Base-by-base conservation (phyloP, 305 asterid genomes). In the Monarda citriodora region DNA sequence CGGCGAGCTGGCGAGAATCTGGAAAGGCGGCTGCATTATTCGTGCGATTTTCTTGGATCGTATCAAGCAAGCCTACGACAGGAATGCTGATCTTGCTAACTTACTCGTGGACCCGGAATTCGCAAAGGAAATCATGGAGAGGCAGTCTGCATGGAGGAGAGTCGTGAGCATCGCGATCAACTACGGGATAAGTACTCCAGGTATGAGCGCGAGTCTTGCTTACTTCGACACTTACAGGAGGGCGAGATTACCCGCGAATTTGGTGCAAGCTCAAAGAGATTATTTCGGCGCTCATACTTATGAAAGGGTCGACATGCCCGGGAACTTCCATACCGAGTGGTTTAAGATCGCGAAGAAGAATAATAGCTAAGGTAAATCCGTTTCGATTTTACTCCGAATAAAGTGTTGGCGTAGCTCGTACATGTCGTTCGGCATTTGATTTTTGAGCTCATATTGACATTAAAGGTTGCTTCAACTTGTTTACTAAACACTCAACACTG, bases 21-120 rank as follows among this genome's bases (percentile, higher is more conserved):
- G 99, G 99, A 93, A 93, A 63, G 97, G 99, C 0, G 99, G 96
- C 7, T 93, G 97, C 60, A 93, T 93, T 38, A 93, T 93, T 34
- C 94, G 99, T n/a, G 99, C 99, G 15, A 73, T 93, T 57, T 93
- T 93, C 78, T 84, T 93, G 74, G 99, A 90, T 55, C 85, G 97
- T 25, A 93, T 93, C 70, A 93, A 87, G 84, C 56, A 83, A 73
- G 99, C 97, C 8, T 93, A 90, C 50, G 99, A 93, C 44, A 84
- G 99, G 53, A 90, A 93, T 22, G 58, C 84, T 0, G 89, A 87
- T 56, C 96, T 93, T 3, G 89, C 97, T 18, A 93, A 78, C 81
- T 92, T 90, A 2, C 77, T 93, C 1, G 96, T 93, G 65, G 99
- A 93, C 65, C 95, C 96, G 0, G 99, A 93, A 77, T 93, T 90